These are phyloP conservation scores for Penicillium brasilianum DNA, from an alignment of 2,329 filamentous ascomycete genomes.

Conservation along the genomic window DNA sequence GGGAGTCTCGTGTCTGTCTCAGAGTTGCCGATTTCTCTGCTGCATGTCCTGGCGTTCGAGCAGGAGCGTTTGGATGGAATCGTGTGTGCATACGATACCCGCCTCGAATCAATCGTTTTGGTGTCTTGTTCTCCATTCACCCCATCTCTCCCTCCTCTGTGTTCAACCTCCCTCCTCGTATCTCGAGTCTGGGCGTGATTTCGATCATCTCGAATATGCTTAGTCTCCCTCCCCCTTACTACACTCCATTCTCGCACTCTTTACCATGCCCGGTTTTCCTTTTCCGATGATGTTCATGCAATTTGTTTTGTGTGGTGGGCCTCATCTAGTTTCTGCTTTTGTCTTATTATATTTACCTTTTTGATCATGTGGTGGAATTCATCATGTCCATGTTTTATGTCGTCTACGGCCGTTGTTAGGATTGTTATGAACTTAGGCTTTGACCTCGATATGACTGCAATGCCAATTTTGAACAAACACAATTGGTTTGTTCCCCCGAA, in stretches of 20 bases:
- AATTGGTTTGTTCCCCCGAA: neutral
- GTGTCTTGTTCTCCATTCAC: conserved; percentile 1
- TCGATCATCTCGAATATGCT: conserved; percentile 5
- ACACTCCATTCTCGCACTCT: neutral
- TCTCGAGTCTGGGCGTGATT: neutral
- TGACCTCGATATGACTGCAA: conserved; percentile 26
- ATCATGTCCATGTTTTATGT: conserved; percentile 19
- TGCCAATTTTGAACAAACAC: conserved; percentile 12
- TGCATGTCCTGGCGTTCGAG: conserved; percentile 40
- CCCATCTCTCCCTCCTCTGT: conserved; percentile 7
- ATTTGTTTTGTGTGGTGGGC: conserved; percentile 1
- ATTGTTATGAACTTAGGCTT: conserved; percentile 18
- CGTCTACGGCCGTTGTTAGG: conserved; percentile 19
- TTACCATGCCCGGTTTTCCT: neutral
- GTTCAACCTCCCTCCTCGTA: conserved; percentile 8
- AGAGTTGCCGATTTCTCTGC: conserved; percentile 23
- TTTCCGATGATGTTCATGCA: neutral
- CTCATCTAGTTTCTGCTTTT: conserved; percentile 23
- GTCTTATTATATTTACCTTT: conserved; percentile 33
- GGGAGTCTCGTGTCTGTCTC: conserved; percentile 19
- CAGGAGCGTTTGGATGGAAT: conserved; percentile 36
- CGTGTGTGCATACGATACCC: conserved; percentile 43
- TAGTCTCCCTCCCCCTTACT: neutral
- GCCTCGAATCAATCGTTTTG: conserved; percentile 29
- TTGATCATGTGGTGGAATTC: conserved; percentile 12